These are phyloP conservation scores for Botrytis porri DNA, from an alignment of 2,329 filamentous ascomycete species.

Conservation along the genomic window DNA sequence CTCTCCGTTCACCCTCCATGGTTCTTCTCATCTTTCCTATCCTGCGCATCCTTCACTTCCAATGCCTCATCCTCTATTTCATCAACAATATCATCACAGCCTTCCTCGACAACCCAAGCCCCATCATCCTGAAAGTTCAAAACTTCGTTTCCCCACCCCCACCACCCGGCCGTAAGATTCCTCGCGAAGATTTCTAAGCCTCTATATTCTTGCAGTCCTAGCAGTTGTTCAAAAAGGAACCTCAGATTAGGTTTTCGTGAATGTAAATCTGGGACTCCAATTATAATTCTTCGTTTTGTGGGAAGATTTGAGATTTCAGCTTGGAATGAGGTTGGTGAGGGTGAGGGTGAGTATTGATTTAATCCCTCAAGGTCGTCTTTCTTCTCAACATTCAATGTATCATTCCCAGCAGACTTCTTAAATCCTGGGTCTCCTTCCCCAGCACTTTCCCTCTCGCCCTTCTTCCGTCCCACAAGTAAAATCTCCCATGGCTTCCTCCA, in stretches of 20 bases:
- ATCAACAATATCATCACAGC: background rate
- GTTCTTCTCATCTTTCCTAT: background rate
- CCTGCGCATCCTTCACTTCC: background rate
- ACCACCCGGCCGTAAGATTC: constrained; percentile 72
- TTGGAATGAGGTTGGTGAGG: background rate
- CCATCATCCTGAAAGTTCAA: constrained; percentile 63
- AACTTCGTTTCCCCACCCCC: constrained; percentile 73
- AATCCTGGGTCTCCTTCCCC: background rate
- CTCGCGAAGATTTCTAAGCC: constrained; percentile 77
- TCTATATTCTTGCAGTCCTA: constrained; percentile 47
- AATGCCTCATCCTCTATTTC: background rate
- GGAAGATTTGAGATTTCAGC: background rate
- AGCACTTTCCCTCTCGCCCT: background rate
- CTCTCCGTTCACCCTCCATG: background rate
- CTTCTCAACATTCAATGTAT: constrained; percentile 38
- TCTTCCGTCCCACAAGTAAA: constrained; percentile 53
- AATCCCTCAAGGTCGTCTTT: background rate
- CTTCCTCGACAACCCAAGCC: constrained; percentile 39
- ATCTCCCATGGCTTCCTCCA: constrained; percentile 79
- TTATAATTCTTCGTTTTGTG: constrained; percentile 46
- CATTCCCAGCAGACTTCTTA: constrained; percentile 38
- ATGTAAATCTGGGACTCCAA: constrained; percentile 72
- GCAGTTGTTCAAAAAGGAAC: constrained; percentile 53
- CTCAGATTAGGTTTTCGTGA: constrained; percentile 75
- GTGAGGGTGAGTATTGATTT: background rate